These are phyloP conservation scores for Bjerkandera adusta DNA, from an alignment of 1,284 basidiomycete genomes.

Conservation along the genomic window DNA sequence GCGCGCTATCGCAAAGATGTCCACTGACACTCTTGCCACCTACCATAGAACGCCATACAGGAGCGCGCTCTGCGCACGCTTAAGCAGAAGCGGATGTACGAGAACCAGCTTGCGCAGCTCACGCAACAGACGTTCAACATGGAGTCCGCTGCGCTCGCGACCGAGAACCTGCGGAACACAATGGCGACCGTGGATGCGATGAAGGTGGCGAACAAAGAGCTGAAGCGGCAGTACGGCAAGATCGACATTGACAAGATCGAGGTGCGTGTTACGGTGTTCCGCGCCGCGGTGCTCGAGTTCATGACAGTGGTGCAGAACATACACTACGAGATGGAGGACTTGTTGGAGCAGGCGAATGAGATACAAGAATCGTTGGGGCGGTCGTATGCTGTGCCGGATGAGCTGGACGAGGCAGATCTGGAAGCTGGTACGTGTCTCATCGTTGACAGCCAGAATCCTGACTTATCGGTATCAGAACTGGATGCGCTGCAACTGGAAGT, in stretches of 20 bases:
- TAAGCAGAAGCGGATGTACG: constrained; percentile 97
- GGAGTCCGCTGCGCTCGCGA: constrained; percentile 95
- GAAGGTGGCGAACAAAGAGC: constrained; percentile 96
- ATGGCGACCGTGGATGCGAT: constrained; percentile 99
- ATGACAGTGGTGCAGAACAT: constrained; percentile 59
- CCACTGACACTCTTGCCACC: not conserved
- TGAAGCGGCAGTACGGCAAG: constrained; percentile 96
- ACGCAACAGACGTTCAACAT: constrained; percentile 98
- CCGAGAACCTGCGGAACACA: constrained; percentile 97
- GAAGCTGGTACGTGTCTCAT: constrained; percentile 74
- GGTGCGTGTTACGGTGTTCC: constrained; percentile 45
- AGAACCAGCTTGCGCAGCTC: constrained; percentile 87
- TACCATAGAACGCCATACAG: constrained; percentile 82
- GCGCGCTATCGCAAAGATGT: not conserved
- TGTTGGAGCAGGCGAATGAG: constrained; percentile 96
- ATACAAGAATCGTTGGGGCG: constrained; percentile 93
- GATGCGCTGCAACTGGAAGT: constrained; percentile 87
- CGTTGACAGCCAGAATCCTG: not conserved
- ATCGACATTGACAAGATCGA: constrained; percentile 99
- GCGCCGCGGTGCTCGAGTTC: not conserved
- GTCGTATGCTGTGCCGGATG: constrained; percentile 96
- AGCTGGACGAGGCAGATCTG: constrained; percentile 96
- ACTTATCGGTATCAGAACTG: constrained; percentile 57
- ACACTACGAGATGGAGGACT: constrained; percentile 97
- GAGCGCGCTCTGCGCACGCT: constrained; percentile 93